Evolutionary conservation across 1,139 yeast genomes (phyloP).

Genomic region (Martiniozyma asiatica): DNA sequence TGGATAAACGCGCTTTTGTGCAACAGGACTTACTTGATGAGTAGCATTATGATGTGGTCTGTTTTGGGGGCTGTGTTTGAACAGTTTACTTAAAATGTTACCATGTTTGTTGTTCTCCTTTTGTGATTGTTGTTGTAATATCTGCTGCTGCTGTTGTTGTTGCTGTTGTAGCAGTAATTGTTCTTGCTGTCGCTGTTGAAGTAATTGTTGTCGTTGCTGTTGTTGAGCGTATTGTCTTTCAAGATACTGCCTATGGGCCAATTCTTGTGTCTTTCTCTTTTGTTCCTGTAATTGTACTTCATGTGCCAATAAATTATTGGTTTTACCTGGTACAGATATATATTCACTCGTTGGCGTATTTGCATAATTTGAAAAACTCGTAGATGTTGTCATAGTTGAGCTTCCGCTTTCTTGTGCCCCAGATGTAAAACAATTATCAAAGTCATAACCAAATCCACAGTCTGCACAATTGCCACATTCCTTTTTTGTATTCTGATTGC

Average conservation of each 20-base stretch:
- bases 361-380: conserved; percentile 3
- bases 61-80: conserved; percentile 8
- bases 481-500: conserved; percentile 5
- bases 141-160: conserved; percentile 5
- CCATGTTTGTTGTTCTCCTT: conserved; percentile 4
- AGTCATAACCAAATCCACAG: conserved; percentile 18
- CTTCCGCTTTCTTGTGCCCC: conserved; percentile 5
- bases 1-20: conserved; percentile 1
- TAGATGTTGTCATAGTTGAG: conserved; percentile 3
- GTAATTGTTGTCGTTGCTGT: conserved; percentile 3
- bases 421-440: conserved; percentile 4
- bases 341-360: neutral
- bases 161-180: conserved; percentile 2
- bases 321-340: no score
- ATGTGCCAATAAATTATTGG: conserved; percentile 2
- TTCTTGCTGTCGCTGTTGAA: conserved; percentile 1
- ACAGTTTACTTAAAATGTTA: conserved; percentile 9
- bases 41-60: no score
- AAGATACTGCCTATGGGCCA: neutral
- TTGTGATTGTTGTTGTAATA: conserved; percentile 7
- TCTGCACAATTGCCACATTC: conserved; percentile 19
- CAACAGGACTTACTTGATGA: conserved; percentile 5
- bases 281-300: conserved; percentile 5
- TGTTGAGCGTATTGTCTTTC: conserved; percentile 2
- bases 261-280: conserved; percentile 3